Evolutionary conservation across 2,329 filamentous ascomycete genomes (phyloP).

Genomic region (Aureobasidium sp.): DNA sequence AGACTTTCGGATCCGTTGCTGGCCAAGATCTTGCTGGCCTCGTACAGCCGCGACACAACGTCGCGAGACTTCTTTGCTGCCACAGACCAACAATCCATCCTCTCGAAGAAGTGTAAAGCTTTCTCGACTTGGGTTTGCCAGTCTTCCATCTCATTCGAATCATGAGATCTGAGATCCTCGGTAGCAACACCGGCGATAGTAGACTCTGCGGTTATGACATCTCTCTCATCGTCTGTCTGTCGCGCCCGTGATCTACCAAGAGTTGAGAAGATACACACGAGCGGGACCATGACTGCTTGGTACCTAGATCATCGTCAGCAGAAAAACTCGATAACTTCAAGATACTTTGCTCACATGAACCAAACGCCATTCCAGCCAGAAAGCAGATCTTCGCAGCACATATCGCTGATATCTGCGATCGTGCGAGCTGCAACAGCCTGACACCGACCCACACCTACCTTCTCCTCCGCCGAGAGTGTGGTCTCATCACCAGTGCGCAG

Average conservation of each 20-base stretch:
- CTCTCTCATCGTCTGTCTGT: too few species aligned
- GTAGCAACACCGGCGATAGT: too few species aligned
- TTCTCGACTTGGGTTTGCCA: constrained; percentile 35
- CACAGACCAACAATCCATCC: constrained; percentile 35
- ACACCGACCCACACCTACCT: constrained; percentile 59
- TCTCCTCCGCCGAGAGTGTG: constrained; percentile 52
- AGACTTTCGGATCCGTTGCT: constrained; percentile 12
- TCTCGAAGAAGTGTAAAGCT: constrained; percentile 35
- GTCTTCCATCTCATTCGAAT: constrained; percentile 26
- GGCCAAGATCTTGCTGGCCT: constrained; percentile 27
- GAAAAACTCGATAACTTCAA: too few species aligned
- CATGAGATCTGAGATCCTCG: background rate
- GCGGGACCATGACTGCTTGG: constrained; percentile 69
- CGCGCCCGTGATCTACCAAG: constrained; percentile 15
- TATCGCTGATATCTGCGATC: constrained; percentile 61
- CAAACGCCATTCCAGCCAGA: constrained; percentile 74
- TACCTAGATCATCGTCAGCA: constrained; percentile 34
- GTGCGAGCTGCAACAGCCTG: constrained; percentile 59
- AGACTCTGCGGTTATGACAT: too few species aligned
- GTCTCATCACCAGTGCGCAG: constrained; percentile 44
- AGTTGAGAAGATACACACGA: constrained; percentile 56
- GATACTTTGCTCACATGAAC: constrained; percentile 44
- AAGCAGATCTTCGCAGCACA: constrained; percentile 66
- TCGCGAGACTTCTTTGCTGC: constrained; percentile 36
- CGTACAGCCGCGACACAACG: constrained; percentile 34